phyloP scores from a whole-genome alignment of 2,329 filamentous ascomycete genomes.

The Cytospora paraplurivora region DNA sequence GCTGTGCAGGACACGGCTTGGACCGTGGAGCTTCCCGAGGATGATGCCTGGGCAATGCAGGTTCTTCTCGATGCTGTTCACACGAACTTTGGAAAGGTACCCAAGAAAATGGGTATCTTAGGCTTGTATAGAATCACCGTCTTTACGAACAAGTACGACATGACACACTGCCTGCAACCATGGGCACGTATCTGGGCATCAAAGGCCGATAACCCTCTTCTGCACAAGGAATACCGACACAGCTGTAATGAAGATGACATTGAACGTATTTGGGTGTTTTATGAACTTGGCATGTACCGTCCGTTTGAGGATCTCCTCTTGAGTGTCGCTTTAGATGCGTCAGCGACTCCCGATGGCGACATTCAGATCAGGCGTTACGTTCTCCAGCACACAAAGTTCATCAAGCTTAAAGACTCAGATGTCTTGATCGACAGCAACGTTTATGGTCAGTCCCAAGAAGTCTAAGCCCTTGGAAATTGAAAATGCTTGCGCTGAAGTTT shows the following conservation, averaged over 20 bases:
- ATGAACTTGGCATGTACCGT: not conserved
- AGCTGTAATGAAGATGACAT: not conserved
- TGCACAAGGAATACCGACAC: not conserved
- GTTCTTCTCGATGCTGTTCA: slow-evolving; percentile 12
- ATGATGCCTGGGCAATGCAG: not conserved
- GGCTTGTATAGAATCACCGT: not conserved
- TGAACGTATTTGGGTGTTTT: not conserved
- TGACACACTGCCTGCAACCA: slow-evolving; percentile 2
- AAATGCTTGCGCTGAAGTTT: not conserved
- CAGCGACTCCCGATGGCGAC: not conserved
- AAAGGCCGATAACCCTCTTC: not conserved
- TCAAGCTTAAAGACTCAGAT: not conserved
- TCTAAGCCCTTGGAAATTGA: not conserved
- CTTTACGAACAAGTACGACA: slow-evolving; percentile 1
- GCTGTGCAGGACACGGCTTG: not conserved
- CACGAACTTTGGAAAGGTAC: not conserved
- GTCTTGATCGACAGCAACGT: not conserved
- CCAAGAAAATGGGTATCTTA: not conserved
- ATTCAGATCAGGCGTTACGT: not conserved
- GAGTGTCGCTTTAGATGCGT: not conserved
- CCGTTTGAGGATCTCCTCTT: not conserved
- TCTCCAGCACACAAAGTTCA: not conserved
- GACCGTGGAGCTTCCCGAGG: slow-evolving; percentile 17
- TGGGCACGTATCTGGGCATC: not conserved
- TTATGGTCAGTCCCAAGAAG: not conserved